A percentile compares a stretch with the other conserved stretches of the same genome.
These are phyloP conservation scores for Viola pubescens DNA, from an alignment of 441 rosid species.

Conservation along the genomic window DNA sequence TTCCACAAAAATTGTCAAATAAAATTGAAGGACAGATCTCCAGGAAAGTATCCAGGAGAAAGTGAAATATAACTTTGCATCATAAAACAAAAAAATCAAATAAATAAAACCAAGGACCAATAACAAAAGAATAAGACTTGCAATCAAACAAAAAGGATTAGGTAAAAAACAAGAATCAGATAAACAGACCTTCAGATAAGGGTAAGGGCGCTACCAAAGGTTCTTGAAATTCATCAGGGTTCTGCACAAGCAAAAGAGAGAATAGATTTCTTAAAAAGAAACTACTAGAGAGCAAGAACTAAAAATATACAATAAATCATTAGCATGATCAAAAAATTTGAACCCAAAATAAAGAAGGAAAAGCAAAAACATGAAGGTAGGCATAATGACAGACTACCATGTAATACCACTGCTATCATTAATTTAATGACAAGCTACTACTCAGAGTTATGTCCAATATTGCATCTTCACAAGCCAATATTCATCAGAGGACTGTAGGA, in stretches of 20 bases:
- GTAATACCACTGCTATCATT: background rate
- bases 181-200: constrained; percentile 41
- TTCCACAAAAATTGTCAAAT: no score
- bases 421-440: background rate
- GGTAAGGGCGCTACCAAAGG: constrained; percentile 24
- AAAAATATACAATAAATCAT: background rate
- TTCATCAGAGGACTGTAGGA: no score
- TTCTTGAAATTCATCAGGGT: constrained; percentile 29
- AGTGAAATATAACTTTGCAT: no score
- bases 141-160: no score
- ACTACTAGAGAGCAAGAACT: background rate
- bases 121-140: no score
- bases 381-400: background rate
- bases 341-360: constrained; percentile 2
- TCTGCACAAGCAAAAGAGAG: constrained; percentile 30
- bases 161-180: constrained; percentile 13
- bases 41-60: no score
- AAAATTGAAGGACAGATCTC: no score
- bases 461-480: background rate
- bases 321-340: background rate
- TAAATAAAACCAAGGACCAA: no score
- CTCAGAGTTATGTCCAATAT: background rate
- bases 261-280: constrained; percentile 3
- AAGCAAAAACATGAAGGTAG: background rate
- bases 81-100: no score